phyloP scores from a whole-genome alignment of 768 basidiomycete genomes.

The Hebeloma cylindrosporum region DNA sequence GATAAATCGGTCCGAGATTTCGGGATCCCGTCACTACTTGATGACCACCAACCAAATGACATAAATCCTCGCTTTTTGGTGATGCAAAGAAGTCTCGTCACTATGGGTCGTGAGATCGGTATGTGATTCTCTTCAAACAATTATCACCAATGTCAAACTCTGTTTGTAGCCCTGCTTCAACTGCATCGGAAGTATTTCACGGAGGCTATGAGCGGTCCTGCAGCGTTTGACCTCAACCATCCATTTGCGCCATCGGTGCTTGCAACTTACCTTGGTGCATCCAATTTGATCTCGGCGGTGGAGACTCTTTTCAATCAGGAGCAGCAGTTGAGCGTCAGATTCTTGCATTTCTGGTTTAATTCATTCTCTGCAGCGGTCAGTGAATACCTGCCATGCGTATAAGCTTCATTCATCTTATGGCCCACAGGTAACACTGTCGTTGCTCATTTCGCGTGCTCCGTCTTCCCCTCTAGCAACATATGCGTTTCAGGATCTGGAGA shows the following conservation, averaged over 20 bases:
- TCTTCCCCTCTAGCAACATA: conserved; percentile 54
- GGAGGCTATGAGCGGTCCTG: conserved; percentile 55
- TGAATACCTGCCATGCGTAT: background rate
- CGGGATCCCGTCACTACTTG: conserved; percentile 48
- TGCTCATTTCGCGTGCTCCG: conserved; percentile 64
- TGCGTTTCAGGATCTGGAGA: conserved; percentile 62
- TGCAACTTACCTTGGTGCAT: conserved; percentile 63
- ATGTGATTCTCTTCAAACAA: conserved; percentile 14
- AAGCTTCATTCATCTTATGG: background rate
- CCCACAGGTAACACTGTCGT: conserved; percentile 57
- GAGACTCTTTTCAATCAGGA: conserved; percentile 57
- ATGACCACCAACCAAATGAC: conserved; percentile 39
- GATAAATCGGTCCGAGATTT: conserved; percentile 60
- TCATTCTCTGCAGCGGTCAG: conserved; percentile 70
- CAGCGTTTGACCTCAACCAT: conserved; percentile 58
- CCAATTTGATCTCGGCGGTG: conserved; percentile 56
- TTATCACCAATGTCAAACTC: conserved; percentile 4
- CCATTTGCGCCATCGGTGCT: conserved; percentile 68
- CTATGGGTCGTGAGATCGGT: conserved; percentile 67
- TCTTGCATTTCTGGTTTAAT: conserved; percentile 76
- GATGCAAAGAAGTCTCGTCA: conserved; percentile 64
- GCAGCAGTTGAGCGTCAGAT: conserved; percentile 60
- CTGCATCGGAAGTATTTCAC: conserved; percentile 69
- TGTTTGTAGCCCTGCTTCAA: conserved; percentile 55
- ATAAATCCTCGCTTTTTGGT: conserved; percentile 49